phyloP scores from a whole-genome alignment of 352 stramenopile species.

The Globisporangium emineosum region DNA sequence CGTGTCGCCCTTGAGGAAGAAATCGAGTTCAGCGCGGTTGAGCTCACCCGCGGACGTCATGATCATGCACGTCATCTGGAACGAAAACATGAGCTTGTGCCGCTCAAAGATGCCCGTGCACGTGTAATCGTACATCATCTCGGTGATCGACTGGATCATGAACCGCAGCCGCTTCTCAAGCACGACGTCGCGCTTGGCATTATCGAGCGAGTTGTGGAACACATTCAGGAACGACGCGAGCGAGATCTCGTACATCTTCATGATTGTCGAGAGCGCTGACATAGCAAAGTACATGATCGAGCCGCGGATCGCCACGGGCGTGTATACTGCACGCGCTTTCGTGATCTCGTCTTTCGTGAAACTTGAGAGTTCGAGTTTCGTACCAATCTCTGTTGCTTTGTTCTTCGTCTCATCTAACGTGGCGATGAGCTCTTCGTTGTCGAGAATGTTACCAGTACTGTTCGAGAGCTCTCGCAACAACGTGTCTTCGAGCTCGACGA shows the following conservation, averaged over 20 bases:
- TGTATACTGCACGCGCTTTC: slow-evolving; percentile 88
- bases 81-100: slow-evolving; percentile 97
- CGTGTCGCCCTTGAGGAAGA: slow-evolving; percentile 96
- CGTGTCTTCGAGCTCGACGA: slow-evolving; percentile 92
- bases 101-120: slow-evolving; percentile 96
- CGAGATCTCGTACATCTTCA: slow-evolving; percentile 96
- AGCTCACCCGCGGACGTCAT: slow-evolving; percentile 81
- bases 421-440: slow-evolving; percentile 94
- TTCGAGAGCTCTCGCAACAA: slow-evolving; percentile 89
- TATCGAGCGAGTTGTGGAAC: slow-evolving; percentile 89
- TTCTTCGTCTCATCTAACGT: slow-evolving; percentile 95
- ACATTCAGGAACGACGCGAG: slow-evolving; percentile 91
- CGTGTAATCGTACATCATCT: slow-evolving; percentile 96
- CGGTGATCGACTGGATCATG: slow-evolving; percentile 90
- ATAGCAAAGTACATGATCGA: slow-evolving; percentile 96
- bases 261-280: slow-evolving; percentile 89
- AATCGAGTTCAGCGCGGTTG: slow-evolving; percentile 89
- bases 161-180: slow-evolving; percentile 86
- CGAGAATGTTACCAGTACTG: slow-evolving; percentile 91
- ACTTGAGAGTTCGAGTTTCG: slow-evolving; percentile 89
- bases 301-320: slow-evolving; percentile 88
- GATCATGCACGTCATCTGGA: slow-evolving; percentile 97
- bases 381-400: slow-evolving; percentile 92
- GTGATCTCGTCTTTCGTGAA: slow-evolving; percentile 95
- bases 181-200: slow-evolving; percentile 89